Evolutionary conservation across 768 basidiomycete genomes (phyloP).

Genomic region (Mycena indigotica): DNA sequence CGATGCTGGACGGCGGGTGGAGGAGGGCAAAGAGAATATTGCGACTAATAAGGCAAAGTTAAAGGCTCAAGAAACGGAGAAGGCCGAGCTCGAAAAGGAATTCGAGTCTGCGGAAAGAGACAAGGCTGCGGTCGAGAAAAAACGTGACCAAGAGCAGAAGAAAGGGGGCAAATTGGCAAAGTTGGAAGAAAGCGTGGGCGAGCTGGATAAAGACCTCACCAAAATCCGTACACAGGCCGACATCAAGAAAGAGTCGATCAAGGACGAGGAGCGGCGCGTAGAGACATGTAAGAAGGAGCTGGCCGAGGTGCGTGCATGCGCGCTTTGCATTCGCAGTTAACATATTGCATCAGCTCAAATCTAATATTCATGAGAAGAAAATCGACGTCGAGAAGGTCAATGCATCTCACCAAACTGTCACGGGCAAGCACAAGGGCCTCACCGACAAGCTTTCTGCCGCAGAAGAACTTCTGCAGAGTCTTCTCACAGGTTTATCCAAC

Average conservation of each 20-base stretch:
- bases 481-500: constrained; percentile 89
- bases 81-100: constrained; percentile 52
- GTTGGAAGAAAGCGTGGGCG: constrained; percentile 77
- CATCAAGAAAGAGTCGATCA: constrained; percentile 71
- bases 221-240: constrained; percentile 87
- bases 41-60: constrained; percentile 51
- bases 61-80: constrained; percentile 48
- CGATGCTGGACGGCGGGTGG: constrained; percentile 54
- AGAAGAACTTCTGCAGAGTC: constrained; percentile 93
- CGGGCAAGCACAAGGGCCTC: constrained; percentile 65
- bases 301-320: constrained; percentile 52
- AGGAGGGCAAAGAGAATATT: constrained; percentile 60
- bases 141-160: constrained; percentile 82
- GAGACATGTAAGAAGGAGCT: constrained; percentile 55
- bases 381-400: constrained; percentile 58
- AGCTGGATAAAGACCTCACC: constrained; percentile 76
- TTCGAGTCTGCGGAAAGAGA: constrained; percentile 68
- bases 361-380: constrained; percentile 59
- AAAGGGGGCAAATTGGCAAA: constrained; percentile 93
- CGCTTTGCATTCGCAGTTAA: background rate
- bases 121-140: constrained; percentile 63
- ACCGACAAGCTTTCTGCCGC: constrained; percentile 65
- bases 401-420: constrained; percentile 59
- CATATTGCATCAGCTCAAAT: constrained; percentile 49
- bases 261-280: constrained; percentile 73